A percentile compares a stretch with the other conserved stretches of the same genome.
Evolutionary conservation across 345 rosid species (phyloP).

Genomic region (Sisymbrium altissimum): DNA sequence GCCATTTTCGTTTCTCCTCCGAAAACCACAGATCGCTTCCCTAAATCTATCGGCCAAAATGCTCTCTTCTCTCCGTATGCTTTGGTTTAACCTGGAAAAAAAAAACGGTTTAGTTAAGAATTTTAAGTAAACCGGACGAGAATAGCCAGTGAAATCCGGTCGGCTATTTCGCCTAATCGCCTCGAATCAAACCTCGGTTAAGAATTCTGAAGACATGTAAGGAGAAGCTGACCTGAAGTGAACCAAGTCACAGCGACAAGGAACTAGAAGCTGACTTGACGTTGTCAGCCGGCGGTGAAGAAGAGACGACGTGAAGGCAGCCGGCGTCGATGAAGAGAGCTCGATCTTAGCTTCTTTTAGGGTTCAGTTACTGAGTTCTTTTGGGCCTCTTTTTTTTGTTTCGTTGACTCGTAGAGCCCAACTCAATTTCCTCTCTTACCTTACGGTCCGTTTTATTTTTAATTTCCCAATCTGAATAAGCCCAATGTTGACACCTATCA

Average conservation of each 20-base stretch:
- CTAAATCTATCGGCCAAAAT: slow-evolving; percentile 6
- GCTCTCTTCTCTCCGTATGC: neutral
- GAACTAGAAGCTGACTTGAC: neutral
- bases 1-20: slow-evolving; percentile 45
- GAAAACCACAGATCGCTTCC: slow-evolving; percentile 8
- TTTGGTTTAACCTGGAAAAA: neutral
- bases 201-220: neutral
- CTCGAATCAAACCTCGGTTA: neutral
- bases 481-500: neutral
- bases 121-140: neutral
- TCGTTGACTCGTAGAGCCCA: neutral
- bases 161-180: neutral
- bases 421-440: neutral
- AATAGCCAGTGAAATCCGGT: neutral
- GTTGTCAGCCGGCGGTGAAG: slow-evolving; percentile 7
- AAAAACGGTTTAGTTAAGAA: slow-evolving; percentile 1
- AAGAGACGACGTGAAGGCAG: neutral
- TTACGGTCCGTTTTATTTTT: slow-evolving; percentile 8
- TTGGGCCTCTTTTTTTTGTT: slow-evolving; percentile 1
- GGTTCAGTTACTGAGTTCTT: slow-evolving; percentile 7
- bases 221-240: neutral
- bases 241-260: slow-evolving; percentile 1
- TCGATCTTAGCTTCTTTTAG: neutral
- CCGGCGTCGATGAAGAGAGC: slow-evolving; percentile 8
- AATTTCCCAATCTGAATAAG: neutral